phyloP scores from a whole-genome alignment of 192 early-diverging fungal genomes.

The Backusella macrospora region DNA sequence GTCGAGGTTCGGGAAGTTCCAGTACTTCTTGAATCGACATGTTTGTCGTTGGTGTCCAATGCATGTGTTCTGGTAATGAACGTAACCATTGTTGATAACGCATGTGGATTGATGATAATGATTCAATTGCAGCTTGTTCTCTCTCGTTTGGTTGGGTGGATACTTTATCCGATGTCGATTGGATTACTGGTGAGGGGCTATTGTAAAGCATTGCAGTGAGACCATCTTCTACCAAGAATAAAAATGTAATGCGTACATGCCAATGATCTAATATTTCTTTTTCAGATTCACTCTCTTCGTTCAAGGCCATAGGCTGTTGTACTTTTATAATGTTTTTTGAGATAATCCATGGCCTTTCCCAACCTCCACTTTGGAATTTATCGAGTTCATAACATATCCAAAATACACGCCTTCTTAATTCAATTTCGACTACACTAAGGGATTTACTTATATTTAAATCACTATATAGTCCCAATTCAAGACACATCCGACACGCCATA shows the following conservation, averaged over 20 bases:
- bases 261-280: not conserved
- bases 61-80: constrained; percentile 7
- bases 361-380: constrained; percentile 22
- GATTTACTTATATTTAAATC: not conserved
- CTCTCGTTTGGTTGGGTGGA: not conserved
- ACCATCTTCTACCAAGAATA: constrained; percentile 17
- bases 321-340: not conserved
- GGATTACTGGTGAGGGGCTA: not conserved
- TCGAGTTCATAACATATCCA: constrained; percentile 29
- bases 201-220: constrained; percentile 4
- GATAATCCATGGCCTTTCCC: constrained; percentile 26
- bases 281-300: constrained; percentile 16
- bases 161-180: not conserved
- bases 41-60: constrained; percentile 10
- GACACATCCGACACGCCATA: constrained; percentile 36
- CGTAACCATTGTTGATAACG: constrained; percentile 5
- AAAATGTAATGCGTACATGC: constrained; percentile 17
- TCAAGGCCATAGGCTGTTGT: not conserved
- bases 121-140: not conserved
- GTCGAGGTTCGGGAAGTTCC: not conserved
- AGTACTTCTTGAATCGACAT: not conserved
- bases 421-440: constrained; percentile 4
- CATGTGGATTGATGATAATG: not conserved
- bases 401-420: constrained; percentile 19
- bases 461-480: constrained; percentile 26